Percentiles rank a stretch among this genome's conserved stretches.
phyloP scores from a whole-genome alignment of 257 asterid genomes.

The Penstemon newberryi region DNA sequence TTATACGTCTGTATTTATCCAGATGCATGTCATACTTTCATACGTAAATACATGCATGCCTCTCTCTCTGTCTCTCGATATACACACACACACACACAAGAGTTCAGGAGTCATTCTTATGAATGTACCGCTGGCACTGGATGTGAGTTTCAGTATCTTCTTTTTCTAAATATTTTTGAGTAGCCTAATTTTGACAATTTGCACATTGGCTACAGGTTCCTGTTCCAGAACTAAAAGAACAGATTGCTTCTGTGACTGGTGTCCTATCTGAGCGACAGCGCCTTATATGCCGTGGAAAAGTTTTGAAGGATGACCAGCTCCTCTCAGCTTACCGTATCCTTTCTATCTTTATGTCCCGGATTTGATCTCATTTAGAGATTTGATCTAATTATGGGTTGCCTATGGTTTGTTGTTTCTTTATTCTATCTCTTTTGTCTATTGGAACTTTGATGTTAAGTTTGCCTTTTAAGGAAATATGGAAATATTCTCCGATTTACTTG shows the following conservation, averaged over 20 bases:
- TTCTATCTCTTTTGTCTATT: not conserved
- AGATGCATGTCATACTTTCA: not conserved
- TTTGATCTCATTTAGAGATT: constrained; percentile 23
- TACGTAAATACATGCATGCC: not conserved
- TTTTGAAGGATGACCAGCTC: constrained; percentile 91
- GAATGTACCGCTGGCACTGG: not conserved
- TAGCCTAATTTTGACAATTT: not conserved
- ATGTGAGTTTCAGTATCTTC: not conserved
- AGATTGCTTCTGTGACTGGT: constrained; percentile 89
- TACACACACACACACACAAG: not conserved
- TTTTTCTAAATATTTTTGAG: not conserved
- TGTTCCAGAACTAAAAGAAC: constrained; percentile 85
- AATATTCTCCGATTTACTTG: constrained; percentile 5
- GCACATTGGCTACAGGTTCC: constrained; percentile 63
- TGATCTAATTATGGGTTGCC: constrained; percentile 17
- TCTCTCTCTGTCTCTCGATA: not conserved
- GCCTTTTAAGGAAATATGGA: not conserved
- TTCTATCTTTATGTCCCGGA: constrained; percentile 15
- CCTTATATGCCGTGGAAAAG: constrained; percentile 98
- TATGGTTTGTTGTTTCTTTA: not conserved
- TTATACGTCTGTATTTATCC: not conserved
- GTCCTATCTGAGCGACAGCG: constrained; percentile 91
- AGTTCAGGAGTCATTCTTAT: not conserved
- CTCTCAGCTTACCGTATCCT: constrained; percentile 99
- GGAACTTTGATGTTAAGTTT: constrained; percentile 10